Conservation (phyloP, 495 filamentous ascomycete species). For the Annulohypoxylon maeteangense region DNA sequence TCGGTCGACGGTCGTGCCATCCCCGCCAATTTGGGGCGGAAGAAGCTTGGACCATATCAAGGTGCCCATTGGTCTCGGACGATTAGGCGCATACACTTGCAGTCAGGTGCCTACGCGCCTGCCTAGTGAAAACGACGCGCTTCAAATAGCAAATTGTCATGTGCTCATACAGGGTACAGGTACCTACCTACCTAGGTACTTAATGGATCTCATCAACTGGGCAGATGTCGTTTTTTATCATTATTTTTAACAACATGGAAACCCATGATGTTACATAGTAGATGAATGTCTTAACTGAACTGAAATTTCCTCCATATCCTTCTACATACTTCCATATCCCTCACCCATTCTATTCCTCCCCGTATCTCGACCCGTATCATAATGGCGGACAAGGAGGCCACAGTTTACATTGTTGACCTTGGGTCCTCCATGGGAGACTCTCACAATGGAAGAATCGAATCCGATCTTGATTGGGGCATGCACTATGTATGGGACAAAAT, state of each 20-base stretch:
- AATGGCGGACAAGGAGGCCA: constrained; percentile 96
- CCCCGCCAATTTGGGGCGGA: constrained; percentile 1
- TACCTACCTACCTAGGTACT: not conserved
- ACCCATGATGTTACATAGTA: constrained; percentile 11
- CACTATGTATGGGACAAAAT: constrained; percentile 97
- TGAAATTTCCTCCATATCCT: not conserved
- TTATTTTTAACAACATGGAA: not conserved
- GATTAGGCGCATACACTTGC: constrained; percentile 49
- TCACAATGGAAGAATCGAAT: constrained; percentile 76
- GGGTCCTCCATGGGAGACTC: constrained; percentile 83
- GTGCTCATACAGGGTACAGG: not conserved
- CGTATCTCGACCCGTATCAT: constrained; percentile 17
- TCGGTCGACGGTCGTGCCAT: constrained; percentile 39
- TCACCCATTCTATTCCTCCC: not conserved
- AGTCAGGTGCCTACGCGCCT: constrained; percentile 44
- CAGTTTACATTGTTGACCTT: constrained; percentile 90
- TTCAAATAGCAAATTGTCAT: not conserved
- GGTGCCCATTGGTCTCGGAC: constrained; percentile 19
- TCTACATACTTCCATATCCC: not conserved
- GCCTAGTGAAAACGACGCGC: constrained; percentile 28
- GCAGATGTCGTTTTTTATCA: constrained; percentile 28
- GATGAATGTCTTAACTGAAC: not conserved
- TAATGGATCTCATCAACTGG: constrained; percentile 20
- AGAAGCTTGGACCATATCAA: constrained; percentile 33
- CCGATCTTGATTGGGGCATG: constrained; percentile 90